Evolutionary conservation across 352 stramenopile species (phyloP).

Genomic region (Phytophthora tentaculata): DNA sequence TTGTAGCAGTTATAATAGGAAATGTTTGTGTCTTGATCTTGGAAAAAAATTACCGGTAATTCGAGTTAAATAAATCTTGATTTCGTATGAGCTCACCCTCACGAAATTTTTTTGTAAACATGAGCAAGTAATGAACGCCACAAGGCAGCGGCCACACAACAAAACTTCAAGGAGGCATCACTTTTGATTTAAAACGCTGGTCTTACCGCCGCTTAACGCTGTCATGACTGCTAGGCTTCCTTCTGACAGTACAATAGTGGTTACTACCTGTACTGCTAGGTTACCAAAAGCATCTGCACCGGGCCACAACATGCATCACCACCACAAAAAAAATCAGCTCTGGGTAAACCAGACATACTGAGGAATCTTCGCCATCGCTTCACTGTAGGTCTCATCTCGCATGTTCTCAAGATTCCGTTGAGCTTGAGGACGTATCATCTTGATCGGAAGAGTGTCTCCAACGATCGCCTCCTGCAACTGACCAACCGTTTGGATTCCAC

Average conservation of each 20-base stretch:
- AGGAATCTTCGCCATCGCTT: neutral
- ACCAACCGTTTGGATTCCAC: neutral
- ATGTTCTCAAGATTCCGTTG: neutral
- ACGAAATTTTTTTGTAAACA: no score
- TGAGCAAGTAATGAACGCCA: no score
- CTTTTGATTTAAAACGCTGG: no score
- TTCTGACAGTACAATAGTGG: no score
- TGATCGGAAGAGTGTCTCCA: neutral
- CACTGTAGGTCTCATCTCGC: neutral
- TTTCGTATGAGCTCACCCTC: no score
- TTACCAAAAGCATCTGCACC: neutral
- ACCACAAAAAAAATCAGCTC: neutral
- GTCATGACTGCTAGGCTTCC: no score
- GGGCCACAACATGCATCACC: neutral
- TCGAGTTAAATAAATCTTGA: no score
- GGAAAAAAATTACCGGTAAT: no score
- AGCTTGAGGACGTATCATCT: neutral
- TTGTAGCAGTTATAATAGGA: conserved; percentile 6
- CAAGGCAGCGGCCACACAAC: neutral
- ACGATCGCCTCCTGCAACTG: neutral
- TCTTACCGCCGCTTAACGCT: no score
- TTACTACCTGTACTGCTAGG: neutral
- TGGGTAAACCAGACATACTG: neutral
- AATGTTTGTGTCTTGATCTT: no score
- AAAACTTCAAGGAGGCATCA: neutral